A percentile compares a stretch with the other conserved stretches of the same genome.
Evolutionary conservation across 1,139 yeast genomes (phyloP).

Genomic region (Debaryomyces sp.): DNA sequence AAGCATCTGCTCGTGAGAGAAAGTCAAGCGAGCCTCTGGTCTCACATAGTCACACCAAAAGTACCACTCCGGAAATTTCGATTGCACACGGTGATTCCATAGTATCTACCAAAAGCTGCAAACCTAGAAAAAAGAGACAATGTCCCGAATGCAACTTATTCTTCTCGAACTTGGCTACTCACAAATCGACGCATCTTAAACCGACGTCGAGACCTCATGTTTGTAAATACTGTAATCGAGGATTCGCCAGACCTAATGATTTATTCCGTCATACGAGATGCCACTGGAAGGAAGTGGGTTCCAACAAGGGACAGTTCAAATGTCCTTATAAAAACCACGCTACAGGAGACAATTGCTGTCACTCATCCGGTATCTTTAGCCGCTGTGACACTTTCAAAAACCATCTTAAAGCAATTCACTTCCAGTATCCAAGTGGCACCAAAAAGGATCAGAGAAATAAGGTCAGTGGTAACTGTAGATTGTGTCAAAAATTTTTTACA

Average conservation of each 20-base stretch:
- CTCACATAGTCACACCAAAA: constrained; percentile 9
- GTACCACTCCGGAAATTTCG: background rate
- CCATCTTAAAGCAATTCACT: constrained; percentile 87
- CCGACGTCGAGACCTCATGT: constrained; percentile 76
- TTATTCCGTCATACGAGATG: constrained; percentile 80
- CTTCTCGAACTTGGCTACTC: constrained; percentile 84
- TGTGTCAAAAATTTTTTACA: constrained; percentile 65
- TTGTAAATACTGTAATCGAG: constrained; percentile 77
- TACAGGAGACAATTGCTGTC: constrained; percentile 56
- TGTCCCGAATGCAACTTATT: constrained; percentile 79
- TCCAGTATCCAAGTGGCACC: constrained; percentile 86
- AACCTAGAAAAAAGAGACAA: constrained; percentile 75
- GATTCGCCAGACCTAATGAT: constrained; percentile 89
- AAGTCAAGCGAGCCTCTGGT: background rate
- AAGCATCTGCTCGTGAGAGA: background rate
- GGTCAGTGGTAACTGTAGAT: constrained; percentile 74
- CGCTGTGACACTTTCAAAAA: constrained; percentile 92
- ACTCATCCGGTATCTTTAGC: constrained; percentile 79
- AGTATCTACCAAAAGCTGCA: constrained; percentile 23
- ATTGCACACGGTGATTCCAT: constrained; percentile 2
- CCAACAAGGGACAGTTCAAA: constrained; percentile 49
- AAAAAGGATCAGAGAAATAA: constrained; percentile 72
- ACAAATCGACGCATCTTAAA: constrained; percentile 77
- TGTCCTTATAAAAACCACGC: constrained; percentile 44
- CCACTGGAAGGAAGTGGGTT: constrained; percentile 74